Percentiles rank a stretch among this genome's conserved stretches.
Evolutionary conservation across 176 grass and related monocot genomes (phyloP).

Genomic region (Zizania latifolia): DNA sequence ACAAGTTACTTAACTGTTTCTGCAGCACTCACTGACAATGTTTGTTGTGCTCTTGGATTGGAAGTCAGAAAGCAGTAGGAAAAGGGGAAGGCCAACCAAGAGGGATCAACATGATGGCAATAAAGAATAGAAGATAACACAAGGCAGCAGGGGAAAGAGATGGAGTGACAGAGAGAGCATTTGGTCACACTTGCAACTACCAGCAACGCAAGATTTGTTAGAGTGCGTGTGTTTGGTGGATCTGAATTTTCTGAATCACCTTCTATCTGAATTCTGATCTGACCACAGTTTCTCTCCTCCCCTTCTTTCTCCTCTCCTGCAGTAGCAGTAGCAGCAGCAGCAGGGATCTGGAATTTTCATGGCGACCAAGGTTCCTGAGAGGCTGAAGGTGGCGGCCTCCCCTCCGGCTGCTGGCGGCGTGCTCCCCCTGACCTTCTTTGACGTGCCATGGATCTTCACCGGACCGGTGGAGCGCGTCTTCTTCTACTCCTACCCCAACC

Average conservation of each 20-base stretch:
- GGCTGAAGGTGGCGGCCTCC: constrained; percentile 25
- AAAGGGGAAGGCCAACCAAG: background rate
- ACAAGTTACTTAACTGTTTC: background rate
- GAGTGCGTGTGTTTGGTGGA: constrained; percentile 41
- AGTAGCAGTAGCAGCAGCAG: background rate
- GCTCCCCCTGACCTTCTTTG: constrained; percentile 86
- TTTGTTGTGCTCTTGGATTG: background rate
- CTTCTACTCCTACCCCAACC: constrained; percentile 60
- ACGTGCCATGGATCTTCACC: constrained; percentile 87
- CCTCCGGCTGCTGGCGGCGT: constrained; percentile 24
- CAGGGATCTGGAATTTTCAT: constrained; percentile 13
- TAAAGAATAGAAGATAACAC: background rate
- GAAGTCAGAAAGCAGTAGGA: background rate
- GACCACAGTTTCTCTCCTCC: background rate
- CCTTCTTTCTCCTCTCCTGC: background rate
- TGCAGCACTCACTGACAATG: background rate
- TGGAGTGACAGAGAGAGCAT: background rate
- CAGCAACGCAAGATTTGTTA: background rate
- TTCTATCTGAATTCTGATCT: background rate
- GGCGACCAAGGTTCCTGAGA: constrained; percentile 43
- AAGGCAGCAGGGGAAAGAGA: background rate
- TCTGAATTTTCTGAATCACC: constrained; percentile 17
- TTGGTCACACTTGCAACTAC: constrained; percentile 15
- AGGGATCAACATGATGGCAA: background rate
- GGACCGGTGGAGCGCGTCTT: constrained; percentile 89